Conservation (phyloP, 108 stramenopile species). For the Skeletonema grethae region DNA sequence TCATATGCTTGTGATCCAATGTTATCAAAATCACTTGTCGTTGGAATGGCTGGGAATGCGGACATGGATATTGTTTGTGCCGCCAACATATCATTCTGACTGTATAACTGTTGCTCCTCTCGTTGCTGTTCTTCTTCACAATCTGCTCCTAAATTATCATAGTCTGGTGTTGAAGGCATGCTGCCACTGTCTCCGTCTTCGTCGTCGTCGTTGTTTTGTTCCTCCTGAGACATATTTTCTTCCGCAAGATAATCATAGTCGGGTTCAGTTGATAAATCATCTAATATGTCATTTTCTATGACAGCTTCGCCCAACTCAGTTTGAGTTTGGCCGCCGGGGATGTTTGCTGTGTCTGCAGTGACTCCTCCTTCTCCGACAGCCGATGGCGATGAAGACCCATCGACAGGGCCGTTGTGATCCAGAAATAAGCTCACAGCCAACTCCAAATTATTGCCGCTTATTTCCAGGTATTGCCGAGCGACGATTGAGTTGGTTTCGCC, state of each 20-base stretch:
- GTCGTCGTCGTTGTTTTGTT: background rate
- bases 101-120: background rate
- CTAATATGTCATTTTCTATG: background rate
- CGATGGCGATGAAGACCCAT: background rate
- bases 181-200: background rate
- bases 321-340: no score
- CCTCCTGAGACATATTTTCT: background rate
- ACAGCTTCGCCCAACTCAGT: background rate
- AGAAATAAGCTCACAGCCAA: constrained; percentile 63
- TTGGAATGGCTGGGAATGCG: background rate
- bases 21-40: constrained; percentile 1
- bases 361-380: background rate
- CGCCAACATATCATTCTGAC: constrained; percentile 1
- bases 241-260: constrained; percentile 20
- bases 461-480: constrained; percentile 69
- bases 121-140: background rate
- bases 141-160: constrained; percentile 31
- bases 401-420: constrained; percentile 38
- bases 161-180: constrained; percentile 27
- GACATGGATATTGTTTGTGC: background rate
- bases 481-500: constrained; percentile 53
- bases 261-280: constrained; percentile 10
- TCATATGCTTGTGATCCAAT: background rate
- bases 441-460: constrained; percentile 65
- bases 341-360: background rate